Percentiles rank a stretch among this genome's conserved stretches.
Conservation (phyloP, 345 rosid genomes). For the Populus davidiana region DNA sequence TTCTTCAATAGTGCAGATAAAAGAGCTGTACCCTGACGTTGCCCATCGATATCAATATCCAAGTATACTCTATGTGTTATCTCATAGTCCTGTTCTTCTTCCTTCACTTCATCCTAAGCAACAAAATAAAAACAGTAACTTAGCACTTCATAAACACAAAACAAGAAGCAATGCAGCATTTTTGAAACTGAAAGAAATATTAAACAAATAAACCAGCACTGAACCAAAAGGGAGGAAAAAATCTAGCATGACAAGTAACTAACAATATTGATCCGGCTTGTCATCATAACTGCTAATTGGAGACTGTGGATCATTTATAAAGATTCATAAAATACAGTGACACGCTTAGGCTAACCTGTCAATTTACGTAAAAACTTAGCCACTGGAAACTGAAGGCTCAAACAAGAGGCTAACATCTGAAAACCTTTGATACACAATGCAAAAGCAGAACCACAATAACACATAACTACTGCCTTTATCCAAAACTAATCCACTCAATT, state of each 20-base stretch:
- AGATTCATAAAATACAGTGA: not conserved
- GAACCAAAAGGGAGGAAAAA: not conserved
- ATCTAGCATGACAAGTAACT: not conserved
- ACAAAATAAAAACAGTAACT: conserved; percentile 11
- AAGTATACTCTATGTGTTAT: conserved; percentile 89
- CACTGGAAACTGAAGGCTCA: not conserved
- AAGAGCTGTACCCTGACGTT: conserved; percentile 59
- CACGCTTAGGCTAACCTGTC: not conserved
- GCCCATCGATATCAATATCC: conserved; percentile 89
- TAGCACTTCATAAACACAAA: not conserved
- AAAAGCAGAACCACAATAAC: not conserved
- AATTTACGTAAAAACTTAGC: not conserved
- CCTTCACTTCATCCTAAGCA: conserved; percentile 56
- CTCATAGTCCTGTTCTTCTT: conserved; percentile 52
- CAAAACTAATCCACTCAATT: not conserved
- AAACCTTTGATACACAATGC: not conserved
- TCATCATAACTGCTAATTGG: not conserved
- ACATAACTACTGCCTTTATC: not conserved
- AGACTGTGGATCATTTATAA: not conserved
- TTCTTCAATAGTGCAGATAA: not conserved
- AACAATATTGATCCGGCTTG: not conserved
- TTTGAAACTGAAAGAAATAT: not conserved
- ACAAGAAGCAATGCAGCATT: not conserved
- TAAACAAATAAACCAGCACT: not conserved
- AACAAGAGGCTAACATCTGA: not conserved